Evolutionary conservation across 2,329 filamentous ascomycete genomes (phyloP), one percentile per base, ranked within the genome.

Genomic region (Fusarium robinianum): DNA sequence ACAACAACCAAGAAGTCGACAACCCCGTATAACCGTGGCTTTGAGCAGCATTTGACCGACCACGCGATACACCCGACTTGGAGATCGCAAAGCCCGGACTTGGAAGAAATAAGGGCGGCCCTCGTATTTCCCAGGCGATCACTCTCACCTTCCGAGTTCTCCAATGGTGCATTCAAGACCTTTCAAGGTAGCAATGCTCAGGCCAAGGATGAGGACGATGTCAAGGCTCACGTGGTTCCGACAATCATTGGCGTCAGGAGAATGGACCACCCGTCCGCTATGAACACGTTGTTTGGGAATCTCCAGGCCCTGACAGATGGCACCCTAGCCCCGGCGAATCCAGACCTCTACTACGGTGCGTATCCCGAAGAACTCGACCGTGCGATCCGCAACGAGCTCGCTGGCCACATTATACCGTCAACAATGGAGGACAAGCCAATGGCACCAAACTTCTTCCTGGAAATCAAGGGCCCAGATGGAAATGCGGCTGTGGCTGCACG

Each of bases 401-500:
- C 29, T 9, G 11, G 33, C 19, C 48, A 60, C 19, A 65, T 70
- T 19, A 53, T 67, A 18, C 68, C 67, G 12, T 65, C 63, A 14
- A 61, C 53, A 14, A 52, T 57, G 33, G 21, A 36, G n/a, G 51
- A 60, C 34, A 58, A 57, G 43, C 68, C 67, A 1, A 45, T 67
- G 6, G 61, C 53, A 21, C 70, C 69, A 3, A 73, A 74, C 54
- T 70, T 73, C 43, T 74, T 75, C 44, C 14, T 74, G 1, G 67
- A 67, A 35, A 65, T 55, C 0, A 74, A 74, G 46, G 67, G 65
- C 1, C 67, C 64, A 7, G 41, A 65, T 41, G 65, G 66, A 4
- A 58, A 47, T 26, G 7, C 36, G 5, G 60, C 43, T 6, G 66
- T 68, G 5, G 66, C 61, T 9, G 54, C 9, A 27, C 60, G 63